Percentiles rank a stretch among this genome's conserved stretches.
These are phyloP conservation scores for Colletotrichum phormii DNA, from an alignment of 2,329 filamentous ascomycete species.

Conservation along the genomic window DNA sequence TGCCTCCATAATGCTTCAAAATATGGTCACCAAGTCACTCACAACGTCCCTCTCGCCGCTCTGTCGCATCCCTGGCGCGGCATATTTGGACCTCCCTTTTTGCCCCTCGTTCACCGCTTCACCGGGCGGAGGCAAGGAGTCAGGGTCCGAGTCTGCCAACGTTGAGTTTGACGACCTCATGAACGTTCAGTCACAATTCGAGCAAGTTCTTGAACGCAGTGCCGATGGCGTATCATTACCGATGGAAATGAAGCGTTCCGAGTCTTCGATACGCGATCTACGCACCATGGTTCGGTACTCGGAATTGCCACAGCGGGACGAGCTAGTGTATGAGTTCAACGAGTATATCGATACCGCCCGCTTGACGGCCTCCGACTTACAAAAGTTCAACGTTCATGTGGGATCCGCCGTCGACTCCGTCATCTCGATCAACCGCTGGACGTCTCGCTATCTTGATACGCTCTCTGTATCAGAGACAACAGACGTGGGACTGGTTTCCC, in stretches of 20 bases:
- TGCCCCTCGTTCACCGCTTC: constrained; percentile 56
- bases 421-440: constrained; percentile 81
- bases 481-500: constrained; percentile 51
- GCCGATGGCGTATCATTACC: constrained; percentile 75
- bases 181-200: constrained; percentile 79
- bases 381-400: constrained; percentile 81
- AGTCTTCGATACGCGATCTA: constrained; percentile 79
- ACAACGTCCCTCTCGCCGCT: constrained; percentile 74
- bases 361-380: constrained; percentile 73
- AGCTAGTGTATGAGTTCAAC: constrained; percentile 81
- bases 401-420: constrained; percentile 80
- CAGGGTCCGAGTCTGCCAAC: constrained; percentile 37
- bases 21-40: constrained; percentile 71
- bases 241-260: constrained; percentile 82
- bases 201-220: constrained; percentile 77
- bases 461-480: constrained; percentile 54
- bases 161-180: constrained; percentile 82
- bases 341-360: constrained; percentile 79
- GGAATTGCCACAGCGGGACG: constrained; percentile 73
- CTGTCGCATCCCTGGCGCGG: constrained; percentile 75
- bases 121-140: constrained; percentile 28
- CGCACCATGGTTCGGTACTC: constrained; percentile 79
- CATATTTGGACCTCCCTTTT: constrained; percentile 72
- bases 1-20: constrained; percentile 68
- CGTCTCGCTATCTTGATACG: constrained; percentile 74